Base-by-base conservation (phyloP, 2,329 filamentous ascomycete genomes). In the Pseudogymnoascus sp. region DNA sequence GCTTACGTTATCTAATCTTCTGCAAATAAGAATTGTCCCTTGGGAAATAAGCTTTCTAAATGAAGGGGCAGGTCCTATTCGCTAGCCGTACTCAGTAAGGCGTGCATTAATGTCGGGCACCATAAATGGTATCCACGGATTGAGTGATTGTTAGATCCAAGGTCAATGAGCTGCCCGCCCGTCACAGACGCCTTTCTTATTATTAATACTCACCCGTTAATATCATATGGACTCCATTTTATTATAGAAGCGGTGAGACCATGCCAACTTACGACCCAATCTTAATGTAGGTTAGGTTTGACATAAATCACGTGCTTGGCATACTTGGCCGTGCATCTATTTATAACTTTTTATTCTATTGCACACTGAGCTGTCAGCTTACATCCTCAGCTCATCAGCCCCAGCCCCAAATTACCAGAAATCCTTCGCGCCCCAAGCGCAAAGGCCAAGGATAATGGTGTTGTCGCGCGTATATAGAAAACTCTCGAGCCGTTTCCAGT, bases 391-490 rank as follows among this genome's bases (percentile, higher is more conserved):
- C 46, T 53, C 25, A 56, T 56, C 49, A 34, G 25, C 49, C 49
- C 49, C 49, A 56, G 25, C 28, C 49, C 49, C 25, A 34, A 56
- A 56, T 56, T 56, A 56, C 49, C 49, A 18, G 25, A 56, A 56
- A 56, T 56, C 49, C 49, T 56, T 56, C 49, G 28, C 3, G 49
- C 31, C 49, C 49, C 49, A 56, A 56, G 49, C 49, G 49, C n/a
- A 18, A n/a, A 18, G 28, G 49, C 49, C 28, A 34, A 18, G n/a
- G 4, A 16, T 31, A 31, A 53, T 16, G 1, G 23, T 49, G 34
- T 56, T 34, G 49, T 34, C 16, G 49, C n/a, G 49, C 49, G 49
- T 56, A 56, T 56, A 56, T 56, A 56, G 49, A 31, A 53, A 53
- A 56, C 49, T 56, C 28, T 34, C 4, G 49, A 56, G 49, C 49